Base-by-base conservation (phyloP, 163 green algal genomes). In the Volvox carteri region DNA sequence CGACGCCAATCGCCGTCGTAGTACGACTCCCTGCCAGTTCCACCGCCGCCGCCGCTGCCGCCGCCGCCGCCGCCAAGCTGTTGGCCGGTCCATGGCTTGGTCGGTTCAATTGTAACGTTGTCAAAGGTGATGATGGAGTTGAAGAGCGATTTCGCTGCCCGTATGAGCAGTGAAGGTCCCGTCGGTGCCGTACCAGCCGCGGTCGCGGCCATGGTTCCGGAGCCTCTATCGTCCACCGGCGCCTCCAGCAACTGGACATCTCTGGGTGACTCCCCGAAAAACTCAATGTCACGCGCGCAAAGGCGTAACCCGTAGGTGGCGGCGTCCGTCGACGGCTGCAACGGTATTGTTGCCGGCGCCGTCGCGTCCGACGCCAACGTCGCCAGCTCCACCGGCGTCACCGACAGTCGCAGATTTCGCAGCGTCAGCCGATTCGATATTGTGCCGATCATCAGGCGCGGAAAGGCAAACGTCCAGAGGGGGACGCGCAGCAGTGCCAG, bases 321-420 rank as follows among this genome's bases (percentile, higher is more conserved):
- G 35, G 41, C 72, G 28, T 5, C 28, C 21, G 37, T 14, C 42
- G 16, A 5, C 72, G 72, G 41, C 42, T 2, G 23, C 72, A 25
- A 44, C 42, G 72, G 23, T 4, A 18, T 23, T 44, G 72, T 4
- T 8, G 2, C 2, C 14, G 50, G 33, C 30, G 4, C 50, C 76
- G 39, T 7, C 50, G 19, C 8, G 76, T 84, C 76, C 11, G 5
- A 12, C 50, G 35, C 48, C 48, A 46, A 23, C 30, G 11, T 19
- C 50, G 33, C 50, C 50, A 70, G 48, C 76, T 84, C 76, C 76
- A 48, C 50, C 33, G 76, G 50, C 50, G 50, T 39, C 50, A 84
- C 14, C 52, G 30, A 12, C 48, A 84, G 30, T 18, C 25, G 18
- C 52, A 84, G 44, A 18, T 54, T 41, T 19, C 16, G 48, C 48